phyloP scores from a whole-genome alignment of 768 basidiomycete species.

The Podaxis sp. region DNA sequence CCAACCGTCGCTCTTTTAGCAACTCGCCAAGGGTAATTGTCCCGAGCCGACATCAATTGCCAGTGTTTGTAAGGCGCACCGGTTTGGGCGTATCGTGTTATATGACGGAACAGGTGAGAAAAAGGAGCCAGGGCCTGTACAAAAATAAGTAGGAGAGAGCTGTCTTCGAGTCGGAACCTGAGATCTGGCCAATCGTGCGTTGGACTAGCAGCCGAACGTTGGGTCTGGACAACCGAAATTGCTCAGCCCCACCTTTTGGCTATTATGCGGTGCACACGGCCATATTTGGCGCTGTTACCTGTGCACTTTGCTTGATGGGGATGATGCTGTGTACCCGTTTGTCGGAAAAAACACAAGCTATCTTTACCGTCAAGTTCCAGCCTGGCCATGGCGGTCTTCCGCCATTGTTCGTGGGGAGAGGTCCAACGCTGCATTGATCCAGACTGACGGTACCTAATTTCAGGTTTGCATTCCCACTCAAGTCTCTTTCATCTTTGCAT shows the following conservation, averaged over 20 bases:
- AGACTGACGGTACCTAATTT: no score
- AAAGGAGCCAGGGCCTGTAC: conserved; percentile 1
- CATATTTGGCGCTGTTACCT: not conserved
- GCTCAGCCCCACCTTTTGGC: conserved; percentile 7
- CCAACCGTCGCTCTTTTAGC: conserved; percentile 12
- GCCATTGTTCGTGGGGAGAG: not conserved
- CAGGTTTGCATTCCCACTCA: no score
- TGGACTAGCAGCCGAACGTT: not conserved
- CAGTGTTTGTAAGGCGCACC: conserved; percentile 1
- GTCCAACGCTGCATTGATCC: not conserved
- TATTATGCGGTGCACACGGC: conserved; percentile 3
- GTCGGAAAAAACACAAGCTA: not conserved
- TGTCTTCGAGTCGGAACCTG: conserved; percentile 7
- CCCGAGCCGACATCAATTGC: not conserved
- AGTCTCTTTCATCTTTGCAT: no score
- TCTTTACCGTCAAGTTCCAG: not conserved
- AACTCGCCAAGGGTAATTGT: not conserved
- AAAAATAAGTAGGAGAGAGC: not conserved
- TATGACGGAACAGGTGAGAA: conserved; percentile 5
- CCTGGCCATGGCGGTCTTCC: not conserved
- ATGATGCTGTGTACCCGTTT: not conserved
- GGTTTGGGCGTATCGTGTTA: not conserved
- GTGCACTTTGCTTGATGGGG: not conserved
- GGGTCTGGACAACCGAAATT: not conserved
- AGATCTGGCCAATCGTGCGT: conserved; percentile 1